Percentiles rank a stretch among this genome's conserved stretches.
Evolutionary conservation across 495 filamentous ascomycete genomes (phyloP).

Genomic region (Cenococcum geophilum): DNA sequence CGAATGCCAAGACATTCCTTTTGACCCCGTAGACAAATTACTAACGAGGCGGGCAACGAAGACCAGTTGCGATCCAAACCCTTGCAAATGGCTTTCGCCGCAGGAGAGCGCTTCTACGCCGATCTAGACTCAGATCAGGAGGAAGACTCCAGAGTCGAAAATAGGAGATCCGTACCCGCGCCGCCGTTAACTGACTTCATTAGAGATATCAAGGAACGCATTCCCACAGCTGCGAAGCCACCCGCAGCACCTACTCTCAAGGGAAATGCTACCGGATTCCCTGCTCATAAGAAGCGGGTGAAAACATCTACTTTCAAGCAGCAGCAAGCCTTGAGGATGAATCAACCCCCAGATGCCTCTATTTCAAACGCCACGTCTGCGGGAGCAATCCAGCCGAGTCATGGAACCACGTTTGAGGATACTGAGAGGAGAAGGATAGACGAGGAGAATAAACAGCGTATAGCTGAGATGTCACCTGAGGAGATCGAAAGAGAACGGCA

Average conservation of each 20-base stretch:
- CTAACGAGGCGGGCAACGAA: too few relatives aligned
- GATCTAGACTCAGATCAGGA: slow-evolving; percentile 19
- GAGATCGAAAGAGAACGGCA: slow-evolving; percentile 72
- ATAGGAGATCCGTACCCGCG: background rate
- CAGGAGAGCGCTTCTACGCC: slow-evolving; percentile 25
- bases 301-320: slow-evolving; percentile 72
- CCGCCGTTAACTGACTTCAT: slow-evolving; percentile 45
- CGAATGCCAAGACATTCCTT: too few relatives aligned
- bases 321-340: slow-evolving; percentile 36
- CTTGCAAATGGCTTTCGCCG: slow-evolving; percentile 24
- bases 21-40: too few relatives aligned
- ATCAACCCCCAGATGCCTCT: background rate
- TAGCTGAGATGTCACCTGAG: slow-evolving; percentile 72
- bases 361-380: background rate
- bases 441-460: slow-evolving; percentile 67
- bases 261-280: slow-evolving; percentile 66
- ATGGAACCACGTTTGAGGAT: slow-evolving; percentile 22
- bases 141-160: background rate
- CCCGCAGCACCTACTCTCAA: slow-evolving; percentile 59
- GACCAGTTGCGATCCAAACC: background rate
- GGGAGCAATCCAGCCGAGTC: background rate
- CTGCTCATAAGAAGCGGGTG: slow-evolving; percentile 73
- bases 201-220: slow-evolving; percentile 72
- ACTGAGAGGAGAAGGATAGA: slow-evolving; percentile 67
- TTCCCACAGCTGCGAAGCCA: slow-evolving; percentile 47